phyloP scores from a whole-genome alignment of 768 basidiomycete species.

The Auriscalpium microsporum region DNA sequence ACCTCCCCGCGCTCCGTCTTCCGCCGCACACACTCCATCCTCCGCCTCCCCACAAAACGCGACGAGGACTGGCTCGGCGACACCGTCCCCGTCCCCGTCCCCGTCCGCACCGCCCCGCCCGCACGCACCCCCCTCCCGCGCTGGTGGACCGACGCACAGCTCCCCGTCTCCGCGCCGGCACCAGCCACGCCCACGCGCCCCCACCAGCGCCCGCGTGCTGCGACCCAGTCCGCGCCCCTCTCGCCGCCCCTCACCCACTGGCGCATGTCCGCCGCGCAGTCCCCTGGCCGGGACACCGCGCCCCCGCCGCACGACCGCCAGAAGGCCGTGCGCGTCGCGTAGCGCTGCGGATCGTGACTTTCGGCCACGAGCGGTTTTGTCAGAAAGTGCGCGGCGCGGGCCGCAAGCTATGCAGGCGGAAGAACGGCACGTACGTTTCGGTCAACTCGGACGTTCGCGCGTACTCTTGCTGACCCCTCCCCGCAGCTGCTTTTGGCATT shows the following conservation, averaged over 20 bases:
- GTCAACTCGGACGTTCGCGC: too few species aligned
- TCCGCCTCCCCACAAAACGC: slow-evolving; percentile 35
- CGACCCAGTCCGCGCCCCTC: neutral
- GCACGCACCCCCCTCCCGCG: neutral
- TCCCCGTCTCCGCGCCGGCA: neutral
- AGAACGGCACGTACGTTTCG: too few species aligned
- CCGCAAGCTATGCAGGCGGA: too few species aligned
- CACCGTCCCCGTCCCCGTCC: slow-evolving; percentile 48
- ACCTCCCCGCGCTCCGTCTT: slow-evolving; percentile 43
- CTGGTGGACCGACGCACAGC: neutral
- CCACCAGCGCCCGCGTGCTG: neutral
- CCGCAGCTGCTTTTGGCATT: too few species aligned
- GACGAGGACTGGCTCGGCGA: slow-evolving; percentile 59
- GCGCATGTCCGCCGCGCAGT: neutral
- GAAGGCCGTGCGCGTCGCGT: neutral
- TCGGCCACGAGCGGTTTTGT: neutral
- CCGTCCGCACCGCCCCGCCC: slow-evolving; percentile 18
- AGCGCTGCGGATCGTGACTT: neutral
- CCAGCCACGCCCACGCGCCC: neutral
- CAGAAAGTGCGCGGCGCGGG: too few species aligned
- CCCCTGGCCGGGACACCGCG: neutral
- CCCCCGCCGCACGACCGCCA: neutral
- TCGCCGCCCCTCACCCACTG: slow-evolving; percentile 1
- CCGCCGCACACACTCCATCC: slow-evolving; percentile 26
- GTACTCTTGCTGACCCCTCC: too few species aligned